A percentile compares a stretch with the other conserved stretches of the same genome.
Conservation (phyloP, 2,329 filamentous ascomycete genomes). For the Tolypocladium ovalisporum region DNA sequence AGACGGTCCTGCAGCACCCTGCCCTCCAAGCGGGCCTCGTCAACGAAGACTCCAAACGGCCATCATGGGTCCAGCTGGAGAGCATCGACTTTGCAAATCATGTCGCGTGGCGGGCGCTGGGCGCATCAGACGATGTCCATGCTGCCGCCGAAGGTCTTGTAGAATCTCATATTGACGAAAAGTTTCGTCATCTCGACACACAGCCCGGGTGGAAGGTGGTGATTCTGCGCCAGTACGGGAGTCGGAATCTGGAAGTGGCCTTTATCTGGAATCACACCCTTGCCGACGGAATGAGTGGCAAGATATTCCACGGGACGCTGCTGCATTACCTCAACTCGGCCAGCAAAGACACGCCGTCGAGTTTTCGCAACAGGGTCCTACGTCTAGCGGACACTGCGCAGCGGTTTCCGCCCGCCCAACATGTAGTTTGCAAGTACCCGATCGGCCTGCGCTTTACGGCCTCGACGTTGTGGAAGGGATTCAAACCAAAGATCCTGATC, state of each 20-base stretch:
- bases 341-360: constrained; percentile 1
- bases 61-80: constrained; percentile 8
- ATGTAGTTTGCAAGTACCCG: background rate
- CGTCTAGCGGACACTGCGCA: background rate
- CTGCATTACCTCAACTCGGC: constrained; percentile 13
- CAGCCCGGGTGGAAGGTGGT: constrained; percentile 14
- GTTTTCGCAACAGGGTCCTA: background rate
- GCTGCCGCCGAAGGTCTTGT: background rate
- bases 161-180: background rate
- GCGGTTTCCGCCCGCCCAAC: background rate
- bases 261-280: constrained; percentile 16
- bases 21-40: constrained; percentile 10
- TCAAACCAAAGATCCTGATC: background rate
- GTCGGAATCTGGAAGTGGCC: constrained; percentile 11
- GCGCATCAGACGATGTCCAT: background rate
- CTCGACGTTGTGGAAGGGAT: background rate
- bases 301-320: constrained; percentile 18
- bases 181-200: constrained; percentile 6
- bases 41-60: constrained; percentile 5
- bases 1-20: background rate
- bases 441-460: background rate
- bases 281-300: constrained; percentile 17
- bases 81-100: constrained; percentile 8
- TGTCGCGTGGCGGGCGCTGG: constrained; percentile 6
- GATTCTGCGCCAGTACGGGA: background rate